phyloP scores from a whole-genome alignment of 345 rosid genomes.

The Populus euphratica region DNA sequence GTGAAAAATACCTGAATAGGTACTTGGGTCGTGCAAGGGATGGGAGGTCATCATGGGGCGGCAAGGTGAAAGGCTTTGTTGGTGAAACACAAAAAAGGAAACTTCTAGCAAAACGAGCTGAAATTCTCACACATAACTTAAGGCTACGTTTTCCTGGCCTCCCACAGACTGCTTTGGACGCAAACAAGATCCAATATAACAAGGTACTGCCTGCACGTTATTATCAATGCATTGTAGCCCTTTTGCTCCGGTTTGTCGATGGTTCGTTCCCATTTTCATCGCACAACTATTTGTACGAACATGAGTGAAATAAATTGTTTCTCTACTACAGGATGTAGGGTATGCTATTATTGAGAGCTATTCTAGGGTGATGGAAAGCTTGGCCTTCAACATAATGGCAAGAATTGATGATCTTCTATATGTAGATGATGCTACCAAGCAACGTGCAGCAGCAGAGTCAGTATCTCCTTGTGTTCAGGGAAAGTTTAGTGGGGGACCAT shows the following conservation, averaged over 20 bases:
- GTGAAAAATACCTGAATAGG: conserved; percentile 10
- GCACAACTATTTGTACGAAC: neutral
- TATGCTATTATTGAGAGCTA: conserved; percentile 48
- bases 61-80: conserved; percentile 11
- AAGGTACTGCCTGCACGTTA: conserved; percentile 13
- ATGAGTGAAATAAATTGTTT: neutral
- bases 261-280: neutral
- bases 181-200: conserved; percentile 24
- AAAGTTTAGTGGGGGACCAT: conserved; percentile 11
- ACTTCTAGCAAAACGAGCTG: conserved; percentile 24
- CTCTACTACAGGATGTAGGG: conserved; percentile 43
- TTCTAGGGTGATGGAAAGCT: conserved; percentile 48
- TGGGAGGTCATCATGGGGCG: conserved; percentile 16
- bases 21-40: neutral
- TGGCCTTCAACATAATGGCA: conserved; percentile 41
- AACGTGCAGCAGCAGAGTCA: conserved; percentile 27
- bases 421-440: conserved; percentile 44
- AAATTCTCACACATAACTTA: conserved; percentile 10
- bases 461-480: conserved; percentile 16
- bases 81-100: conserved; percentile 12
- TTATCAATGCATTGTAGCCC: neutral
- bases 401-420: conserved; percentile 42
- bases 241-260: neutral
- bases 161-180: conserved; percentile 23
- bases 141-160: conserved; percentile 26